Evolutionary conservation across 2,329 filamentous ascomycete species (phyloP), one percentile per base, ranked within the genome.

Genomic region (Nothophoma quercina): DNA sequence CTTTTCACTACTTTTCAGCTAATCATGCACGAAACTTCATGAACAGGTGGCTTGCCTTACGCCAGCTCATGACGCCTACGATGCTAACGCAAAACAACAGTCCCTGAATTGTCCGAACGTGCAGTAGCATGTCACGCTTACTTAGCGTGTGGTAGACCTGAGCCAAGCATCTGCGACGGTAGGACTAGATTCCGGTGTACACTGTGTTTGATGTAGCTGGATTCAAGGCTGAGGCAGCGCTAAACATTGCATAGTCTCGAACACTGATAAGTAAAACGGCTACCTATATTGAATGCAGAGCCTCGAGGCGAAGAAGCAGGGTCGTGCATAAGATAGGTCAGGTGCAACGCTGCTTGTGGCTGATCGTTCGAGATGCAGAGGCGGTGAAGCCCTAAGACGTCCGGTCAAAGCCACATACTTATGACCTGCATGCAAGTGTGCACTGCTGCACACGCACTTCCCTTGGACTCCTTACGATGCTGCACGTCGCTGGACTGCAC

Each of bases 61-160:
- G 22, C 39, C 39, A 48, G 28, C 33, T 48, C 21, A 25, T 44
- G 38, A 44, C 50, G 33, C 39, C 33, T 30, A 29, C n/a, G 21
- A 42, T 33, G 18, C 19, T 34, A 44, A 35, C 35, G 43, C 36
- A 22, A 16, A 40, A 22, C 13, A 22, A 16, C 5, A 33, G 36
- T 28, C 19, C 36, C 36, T 43, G 21, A 19, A 18, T 18, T 29
- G 18, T 10, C 28, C 28, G 28, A 43, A 30, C 4, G n/a, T 48
- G 50, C 33, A 53, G 40, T 53, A 48, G 50, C n/a, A n/a, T n/a
- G n/a, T n/a, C n/a, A n/a, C n/a, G n/a, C 28, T 4, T 18, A 15
- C 16, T 10, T 19, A 38, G 36, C 3, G n/a, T 7, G 13, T 13
- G 5, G 25, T n/a, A 16, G 12, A 25, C 10, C 5, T 18, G 8